Evolutionary conservation across 2,329 filamentous ascomycete species (phyloP), one percentile per base, ranked within the genome.

Genomic region (Onygenales sp.): DNA sequence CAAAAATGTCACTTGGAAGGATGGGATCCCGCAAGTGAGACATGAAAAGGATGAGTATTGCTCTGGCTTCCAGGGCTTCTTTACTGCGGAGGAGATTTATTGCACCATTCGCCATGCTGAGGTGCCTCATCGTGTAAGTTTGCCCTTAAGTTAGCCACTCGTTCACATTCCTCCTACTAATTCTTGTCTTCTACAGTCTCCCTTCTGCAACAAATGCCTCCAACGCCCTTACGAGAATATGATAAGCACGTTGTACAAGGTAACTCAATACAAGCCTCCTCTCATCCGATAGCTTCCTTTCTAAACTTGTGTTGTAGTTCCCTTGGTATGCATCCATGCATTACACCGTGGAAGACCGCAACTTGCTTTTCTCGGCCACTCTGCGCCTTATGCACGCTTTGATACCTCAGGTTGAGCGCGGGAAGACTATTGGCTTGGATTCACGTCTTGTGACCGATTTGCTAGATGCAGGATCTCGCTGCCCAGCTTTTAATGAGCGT

Each of bases 361-460:
- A 75, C 52, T 57, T 63, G 8, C 60, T 80, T 32, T 78, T 73
- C 63, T 64, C 72, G 11, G 62, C 69, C 38, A 63, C 63, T 50
- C 62, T 61, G 52, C 77, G 77, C 31, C 55, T 58, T 27, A 44
- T 60, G 9, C 78, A 77, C 51, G 84, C 89, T 61, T 78, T 92
- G 64, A 81, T 81, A 58, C 86, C 86, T 59, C 76, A 81, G 44
- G 72, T 86, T 49, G 74, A 82, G 71, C 61, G 59, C 38, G 53
- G 56, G 6, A 61, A 63, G 17, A 65, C 62, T 2, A 64, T 74
- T 49, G 72, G 72, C 3, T 64, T 76, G 43, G 67, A 71, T 51
- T 57, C 63, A 39, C 67, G 65, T 45, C 59, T 76, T 13, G 52
- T 74, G 14, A 52, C 59, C 13, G 70, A 74, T 47, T 61, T 75